Percentiles rank a stretch among this genome's conserved stretches.
phyloP scores from a whole-genome alignment of 345 rosid species.

The Gossypium australe region DNA sequence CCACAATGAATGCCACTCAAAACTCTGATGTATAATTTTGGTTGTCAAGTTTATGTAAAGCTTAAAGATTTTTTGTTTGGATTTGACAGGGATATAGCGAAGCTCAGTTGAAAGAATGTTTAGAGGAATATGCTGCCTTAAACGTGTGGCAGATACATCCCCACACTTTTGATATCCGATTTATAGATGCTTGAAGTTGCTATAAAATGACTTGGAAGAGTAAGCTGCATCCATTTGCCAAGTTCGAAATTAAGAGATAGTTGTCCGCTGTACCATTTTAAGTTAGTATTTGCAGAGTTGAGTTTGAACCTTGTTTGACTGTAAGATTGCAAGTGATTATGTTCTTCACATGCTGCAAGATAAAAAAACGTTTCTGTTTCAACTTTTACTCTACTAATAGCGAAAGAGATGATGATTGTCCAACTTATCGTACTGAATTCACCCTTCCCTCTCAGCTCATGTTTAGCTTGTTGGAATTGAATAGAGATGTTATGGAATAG shows the following conservation, averaged over 20 bases:
- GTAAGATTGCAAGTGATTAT: neutral
- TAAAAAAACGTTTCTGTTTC: neutral
- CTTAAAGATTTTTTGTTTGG: slow-evolving; percentile 11
- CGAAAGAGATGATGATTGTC: neutral
- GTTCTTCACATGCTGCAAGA: neutral
- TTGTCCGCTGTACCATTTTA: neutral
- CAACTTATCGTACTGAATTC: neutral
- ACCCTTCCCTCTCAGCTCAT: neutral
- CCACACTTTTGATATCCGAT: slow-evolving; percentile 81
- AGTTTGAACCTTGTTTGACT: neutral
- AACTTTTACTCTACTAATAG: neutral
- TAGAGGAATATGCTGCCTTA: slow-evolving; percentile 92
- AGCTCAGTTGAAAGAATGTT: slow-evolving; percentile 95
- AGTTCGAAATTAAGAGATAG: neutral
- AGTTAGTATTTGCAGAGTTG: slow-evolving; percentile 8
- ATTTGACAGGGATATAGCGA: slow-evolving; percentile 87
- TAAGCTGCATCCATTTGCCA: neutral
- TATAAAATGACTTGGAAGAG: slow-evolving; percentile 3
- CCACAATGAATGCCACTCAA: neutral
- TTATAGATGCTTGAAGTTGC: slow-evolving; percentile 54
- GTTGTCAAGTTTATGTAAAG: neutral
- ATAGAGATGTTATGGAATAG: too few relatives aligned
- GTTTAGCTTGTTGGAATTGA: too few relatives aligned
- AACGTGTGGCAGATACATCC: slow-evolving; percentile 99
- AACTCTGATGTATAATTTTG: neutral